Conservation (phyloP, 306 rosid species). For the Potentilla sterilis region DNA sequence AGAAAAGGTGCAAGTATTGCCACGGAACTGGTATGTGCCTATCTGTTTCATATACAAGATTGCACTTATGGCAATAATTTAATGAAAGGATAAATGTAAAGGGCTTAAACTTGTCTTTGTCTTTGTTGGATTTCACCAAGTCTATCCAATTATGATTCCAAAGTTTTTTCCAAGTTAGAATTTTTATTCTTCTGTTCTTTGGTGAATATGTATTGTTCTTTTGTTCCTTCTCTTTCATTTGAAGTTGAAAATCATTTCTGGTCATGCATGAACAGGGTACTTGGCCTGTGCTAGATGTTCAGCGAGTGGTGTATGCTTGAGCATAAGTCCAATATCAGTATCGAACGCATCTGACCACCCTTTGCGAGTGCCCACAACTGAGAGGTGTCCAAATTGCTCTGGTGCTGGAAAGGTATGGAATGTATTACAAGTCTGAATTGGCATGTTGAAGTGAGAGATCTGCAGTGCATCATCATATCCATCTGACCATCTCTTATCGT, state of each 20-base stretch:
- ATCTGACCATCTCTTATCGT: not conserved
- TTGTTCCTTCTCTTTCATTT: not conserved
- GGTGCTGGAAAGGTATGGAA: constrained; percentile 89
- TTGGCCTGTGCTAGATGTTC: constrained; percentile 94
- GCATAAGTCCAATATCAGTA: constrained; percentile 53
- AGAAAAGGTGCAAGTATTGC: constrained; percentile 92
- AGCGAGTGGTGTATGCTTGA: constrained; percentile 76
- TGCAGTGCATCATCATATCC: not conserved
- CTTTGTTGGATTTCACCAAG: too few relatives aligned
- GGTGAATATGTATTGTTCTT: too few relatives aligned
- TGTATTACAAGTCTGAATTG: not conserved
- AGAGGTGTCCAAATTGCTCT: constrained; percentile 67
- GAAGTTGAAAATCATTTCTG: not conserved
- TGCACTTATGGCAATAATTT: not conserved
- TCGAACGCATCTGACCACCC: constrained; percentile 45
- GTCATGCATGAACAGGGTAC: constrained; percentile 57
- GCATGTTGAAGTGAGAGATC: not conserved
- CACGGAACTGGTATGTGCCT: constrained; percentile 67
- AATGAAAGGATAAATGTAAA: not conserved
- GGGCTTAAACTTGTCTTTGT: not conserved
- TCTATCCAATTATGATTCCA: not conserved
- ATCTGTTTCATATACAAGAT: not conserved
- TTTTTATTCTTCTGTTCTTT: too few relatives aligned
- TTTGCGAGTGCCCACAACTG: constrained; percentile 55
- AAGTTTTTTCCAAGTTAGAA: not conserved